Conservation (phyloP, 2,329 filamentous ascomycete species). For the Xylaria multiplex region DNA sequence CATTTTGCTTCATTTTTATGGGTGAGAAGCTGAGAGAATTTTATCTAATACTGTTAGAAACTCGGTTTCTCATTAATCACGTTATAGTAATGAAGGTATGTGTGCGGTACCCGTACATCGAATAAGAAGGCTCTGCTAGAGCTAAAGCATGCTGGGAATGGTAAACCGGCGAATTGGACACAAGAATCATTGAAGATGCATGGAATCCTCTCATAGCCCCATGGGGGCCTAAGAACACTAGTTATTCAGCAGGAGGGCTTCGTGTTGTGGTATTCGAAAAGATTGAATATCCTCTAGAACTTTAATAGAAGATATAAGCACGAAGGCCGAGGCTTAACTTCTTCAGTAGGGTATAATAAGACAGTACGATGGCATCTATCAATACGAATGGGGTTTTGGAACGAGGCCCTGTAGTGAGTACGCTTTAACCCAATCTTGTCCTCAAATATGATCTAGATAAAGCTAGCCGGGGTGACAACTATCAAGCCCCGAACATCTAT, state of each 20-base stretch:
- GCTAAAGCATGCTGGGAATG: no score
- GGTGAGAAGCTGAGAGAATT: no score
- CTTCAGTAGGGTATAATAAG: not conserved
- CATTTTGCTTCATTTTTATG: not conserved
- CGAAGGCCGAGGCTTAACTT: not conserved
- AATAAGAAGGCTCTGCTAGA: not conserved
- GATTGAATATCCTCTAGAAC: not conserved
- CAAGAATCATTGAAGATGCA: no score
- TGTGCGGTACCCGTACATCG: not conserved
- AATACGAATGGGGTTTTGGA: no score
- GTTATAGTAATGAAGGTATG: no score
- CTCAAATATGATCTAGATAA: not conserved
- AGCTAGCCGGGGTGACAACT: not conserved
- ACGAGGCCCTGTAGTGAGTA: not conserved
- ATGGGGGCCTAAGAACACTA: not conserved
- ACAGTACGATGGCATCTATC: no score
- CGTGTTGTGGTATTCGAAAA: not conserved
- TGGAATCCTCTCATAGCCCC: no score
- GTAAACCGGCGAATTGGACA: no score
- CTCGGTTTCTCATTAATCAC: no score
- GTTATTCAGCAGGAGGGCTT: not conserved
- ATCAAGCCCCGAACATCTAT: slow-evolving; percentile 10
- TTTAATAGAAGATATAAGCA: no score
- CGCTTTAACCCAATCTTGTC: not conserved
- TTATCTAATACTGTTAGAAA: not conserved